These are phyloP conservation scores for Colletotrichum sp. DNA, from an alignment of 2,329 filamentous ascomycete genomes.

Conservation along the genomic window DNA sequence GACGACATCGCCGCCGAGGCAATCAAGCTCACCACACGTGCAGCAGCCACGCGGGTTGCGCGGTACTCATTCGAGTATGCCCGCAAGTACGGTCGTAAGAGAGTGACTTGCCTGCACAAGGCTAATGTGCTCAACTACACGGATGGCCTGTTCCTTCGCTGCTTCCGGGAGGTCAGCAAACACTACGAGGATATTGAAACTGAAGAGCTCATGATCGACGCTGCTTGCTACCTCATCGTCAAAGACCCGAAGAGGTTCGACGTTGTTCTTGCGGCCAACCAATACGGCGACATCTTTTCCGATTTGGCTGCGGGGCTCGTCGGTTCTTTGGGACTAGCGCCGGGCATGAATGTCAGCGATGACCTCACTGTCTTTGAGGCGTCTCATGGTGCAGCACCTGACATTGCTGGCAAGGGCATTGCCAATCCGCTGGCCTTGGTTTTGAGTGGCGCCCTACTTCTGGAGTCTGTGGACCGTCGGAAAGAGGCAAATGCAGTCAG, in stretches of 20 bases:
- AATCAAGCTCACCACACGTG: slow-evolving; percentile 65
- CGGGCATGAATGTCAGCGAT: slow-evolving; percentile 92
- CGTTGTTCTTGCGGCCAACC: slow-evolving; percentile 95
- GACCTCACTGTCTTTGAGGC: slow-evolving; percentile 96
- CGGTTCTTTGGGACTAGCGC: slow-evolving; percentile 88
- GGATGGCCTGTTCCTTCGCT: slow-evolving; percentile 69
- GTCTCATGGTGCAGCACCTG: slow-evolving; percentile 94
- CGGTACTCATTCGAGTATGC: not conserved
- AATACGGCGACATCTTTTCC: slow-evolving; percentile 95
- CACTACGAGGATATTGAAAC: slow-evolving; percentile 56
- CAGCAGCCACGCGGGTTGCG: slow-evolving; percentile 24
- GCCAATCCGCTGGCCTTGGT: slow-evolving; percentile 98
- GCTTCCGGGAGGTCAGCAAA: slow-evolving; percentile 69
- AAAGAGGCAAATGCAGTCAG: not conserved
- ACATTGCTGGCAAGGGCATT: slow-evolving; percentile 90
- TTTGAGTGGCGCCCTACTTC: slow-evolving; percentile 88
- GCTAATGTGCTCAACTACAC: slow-evolving; percentile 97
- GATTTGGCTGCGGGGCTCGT: slow-evolving; percentile 91
- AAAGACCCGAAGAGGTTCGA: slow-evolving; percentile 94
- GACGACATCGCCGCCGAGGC: slow-evolving; percentile 82
- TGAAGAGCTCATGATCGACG: slow-evolving; percentile 98
- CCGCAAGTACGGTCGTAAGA: slow-evolving; percentile 23
- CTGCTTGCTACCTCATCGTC: slow-evolving; percentile 99
- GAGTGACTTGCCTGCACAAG: slow-evolving; percentile 98
- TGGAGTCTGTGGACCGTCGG: slow-evolving; percentile 79